Base-by-base conservation (phyloP, 2,329 filamentous ascomycete genomes). In the Emydomyces testavorans region DNA sequence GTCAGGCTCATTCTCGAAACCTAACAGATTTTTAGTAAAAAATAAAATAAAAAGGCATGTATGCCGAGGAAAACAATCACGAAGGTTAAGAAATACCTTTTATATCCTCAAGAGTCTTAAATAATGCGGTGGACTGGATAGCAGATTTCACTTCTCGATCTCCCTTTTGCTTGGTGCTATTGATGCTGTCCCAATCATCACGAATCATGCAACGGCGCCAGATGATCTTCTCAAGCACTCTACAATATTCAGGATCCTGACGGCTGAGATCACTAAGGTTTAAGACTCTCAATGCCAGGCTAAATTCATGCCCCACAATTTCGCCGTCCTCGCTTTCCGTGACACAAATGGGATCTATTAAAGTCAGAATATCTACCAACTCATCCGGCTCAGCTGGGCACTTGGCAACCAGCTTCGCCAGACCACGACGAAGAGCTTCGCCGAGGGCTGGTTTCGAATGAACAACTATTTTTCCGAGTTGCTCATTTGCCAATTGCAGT, bases 151-250 rank as follows among this genome's bases (percentile, higher is more conserved):
- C 76, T 52, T 84, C 75, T 2, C 71, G 67, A 58, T 94, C 88
- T 49, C 79, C 78, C 60, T 85, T 83, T 50, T 82, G 73, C 40
- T 82, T 78, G 0, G 84, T 90, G 55, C 85, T 79, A 60, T 92
- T 90, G 60, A 93, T 76, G 50, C 71, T 72, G 21, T 76, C 71
- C 92, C 92, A 98, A 60, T 95, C 79, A 62, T 95, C 89, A 42
- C 81, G 79, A 55, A 90, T 75, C 58, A 84, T 84, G 52, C 87
- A 82, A 46, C 92, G 79, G 60, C 92, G 83, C 92, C 92, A 98
- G 53, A 96, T 85, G n/a, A 79, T 65, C 51, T 70, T 72, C 43
- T 77, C 67, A 29, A 75, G 61, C 26, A 72, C 67, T 21, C 81
- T 74, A 53, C 75, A 73, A 38, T 76, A 72, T n/a, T 77, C 74